These are phyloP conservation scores for Emmonsiellopsis sp. DNA, from an alignment of 2,329 filamentous ascomycete genomes.

Conservation along the genomic window DNA sequence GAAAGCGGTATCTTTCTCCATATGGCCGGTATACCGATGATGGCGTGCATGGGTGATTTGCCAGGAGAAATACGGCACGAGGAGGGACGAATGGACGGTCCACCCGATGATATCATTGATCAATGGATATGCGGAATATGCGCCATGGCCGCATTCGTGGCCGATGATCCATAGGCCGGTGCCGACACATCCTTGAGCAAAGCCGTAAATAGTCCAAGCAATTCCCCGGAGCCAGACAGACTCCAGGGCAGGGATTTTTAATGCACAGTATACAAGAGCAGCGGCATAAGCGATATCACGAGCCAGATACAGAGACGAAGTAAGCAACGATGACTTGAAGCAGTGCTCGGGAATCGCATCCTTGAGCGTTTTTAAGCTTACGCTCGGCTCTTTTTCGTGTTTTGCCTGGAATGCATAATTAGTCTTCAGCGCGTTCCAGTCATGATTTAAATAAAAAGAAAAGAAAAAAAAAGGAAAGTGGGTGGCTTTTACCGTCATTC, in stretches of 20 bases:
- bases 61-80: constrained; percentile 67
- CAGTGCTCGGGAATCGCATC: constrained; percentile 53
- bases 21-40: constrained; percentile 59
- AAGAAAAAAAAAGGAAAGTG: neutral
- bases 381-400: neutral
- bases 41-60: constrained; percentile 62
- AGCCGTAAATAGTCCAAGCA: constrained; percentile 53
- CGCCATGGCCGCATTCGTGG: constrained; percentile 63
- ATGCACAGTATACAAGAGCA: constrained; percentile 42
- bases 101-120: constrained; percentile 57
- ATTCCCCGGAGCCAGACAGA: constrained; percentile 35
- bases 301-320: constrained; percentile 47
- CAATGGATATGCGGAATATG: constrained; percentile 49
- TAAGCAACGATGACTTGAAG: constrained; percentile 47
- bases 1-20: constrained; percentile 59
- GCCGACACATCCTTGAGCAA: constrained; percentile 55
- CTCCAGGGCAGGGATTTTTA: constrained; percentile 47
- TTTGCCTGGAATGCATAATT: neutral
- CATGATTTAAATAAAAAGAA: neutral
- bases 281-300: constrained; percentile 47
- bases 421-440: neutral
- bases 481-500: neutral
- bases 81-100: constrained; percentile 54
- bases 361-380: constrained; percentile 13
- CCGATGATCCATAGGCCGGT: constrained; percentile 63